Evolutionary conservation across 2,329 filamentous ascomycete genomes (phyloP).

Genomic region (Dothideomycetes sp.): DNA sequence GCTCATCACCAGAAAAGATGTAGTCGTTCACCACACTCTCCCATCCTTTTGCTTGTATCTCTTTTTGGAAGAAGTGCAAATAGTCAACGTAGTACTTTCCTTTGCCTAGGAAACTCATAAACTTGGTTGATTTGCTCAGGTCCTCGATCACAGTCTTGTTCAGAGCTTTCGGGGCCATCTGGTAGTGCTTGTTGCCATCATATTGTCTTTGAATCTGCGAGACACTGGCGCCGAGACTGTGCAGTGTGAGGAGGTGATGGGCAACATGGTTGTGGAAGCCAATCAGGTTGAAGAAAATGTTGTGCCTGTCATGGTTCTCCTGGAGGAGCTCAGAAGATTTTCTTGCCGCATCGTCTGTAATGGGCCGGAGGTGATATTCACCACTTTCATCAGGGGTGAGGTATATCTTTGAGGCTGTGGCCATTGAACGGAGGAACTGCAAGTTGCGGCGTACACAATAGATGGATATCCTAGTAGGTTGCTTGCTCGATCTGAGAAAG

Average conservation of each 20-base stretch:
- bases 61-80: conserved; percentile 61
- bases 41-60: conserved; percentile 57
- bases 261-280: conserved; percentile 77
- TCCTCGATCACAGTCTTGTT: conserved; percentile 42
- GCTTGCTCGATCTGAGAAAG: background rate
- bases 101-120: conserved; percentile 51
- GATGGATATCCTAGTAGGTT: background rate
- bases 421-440: too few species aligned
- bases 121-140: conserved; percentile 46
- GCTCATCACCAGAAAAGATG: conserved; percentile 54
- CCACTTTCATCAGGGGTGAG: conserved; percentile 34
- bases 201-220: conserved; percentile 53
- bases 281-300: conserved; percentile 67
- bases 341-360: conserved; percentile 48
- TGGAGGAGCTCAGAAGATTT: conserved; percentile 61
- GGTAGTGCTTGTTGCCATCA: conserved; percentile 54
- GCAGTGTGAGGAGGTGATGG: conserved; percentile 68
- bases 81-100: conserved; percentile 61
- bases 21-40: conserved; percentile 52
- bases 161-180: conserved; percentile 38
- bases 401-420: conserved; percentile 35
- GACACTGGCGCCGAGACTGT: conserved; percentile 58
- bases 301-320: conserved; percentile 60
- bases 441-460: background rate
- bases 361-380: conserved; percentile 33